Base-by-base conservation (phyloP, 2,329 filamentous ascomycete genomes). In the Dactylonectria macrodidyma region DNA sequence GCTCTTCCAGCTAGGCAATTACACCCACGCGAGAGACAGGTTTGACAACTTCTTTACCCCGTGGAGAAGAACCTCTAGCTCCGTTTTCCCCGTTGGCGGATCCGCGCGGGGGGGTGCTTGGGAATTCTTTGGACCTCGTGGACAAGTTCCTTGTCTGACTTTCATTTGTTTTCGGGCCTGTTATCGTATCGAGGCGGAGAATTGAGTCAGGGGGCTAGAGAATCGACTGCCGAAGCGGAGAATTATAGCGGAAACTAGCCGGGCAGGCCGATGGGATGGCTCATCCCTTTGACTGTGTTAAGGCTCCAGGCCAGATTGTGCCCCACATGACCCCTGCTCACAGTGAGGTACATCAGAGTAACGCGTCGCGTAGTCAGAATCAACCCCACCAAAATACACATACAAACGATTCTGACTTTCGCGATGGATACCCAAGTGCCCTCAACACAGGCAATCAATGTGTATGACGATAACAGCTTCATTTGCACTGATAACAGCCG, bases 41-140 rank as follows among this genome's bases (percentile, higher is more conserved):
- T 52, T 48, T 44, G 57, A 59, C 34, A 26, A 33, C 24, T 16
- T 60, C 48, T 41, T 44, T 61, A 58, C 64, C 64, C 64, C 64
- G 52, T 66, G 64, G 64, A 66, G 64, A 66, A 41, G 16, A 30
- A 30, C 4, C 26, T 66, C 57, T 62, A 62, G 64, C 64, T 62
- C 64, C 50, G 12, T 66, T 59, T 44, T 59, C 64, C 64, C 59
- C 52, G 26, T 30, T 57, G 46, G 57, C 63, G 63, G 63, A 66
- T 52, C 51, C 63, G 63, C 55, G 63, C 57, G 62, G 63, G 56
- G 56, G 26, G 26, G 26, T 7, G 26, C 26, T 30, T 30, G 26
- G 26, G 26, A 30, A 30, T 30, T 30, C 26, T 30, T 33, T 44
- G 57, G n/a, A 19, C 57, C 63, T 61, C 57, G 63, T 65, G 63